Evolutionary conservation across 2,329 filamentous ascomycete genomes (phyloP), one percentile per base, ranked within the genome.

Genomic region (Penicillium sp.): DNA sequence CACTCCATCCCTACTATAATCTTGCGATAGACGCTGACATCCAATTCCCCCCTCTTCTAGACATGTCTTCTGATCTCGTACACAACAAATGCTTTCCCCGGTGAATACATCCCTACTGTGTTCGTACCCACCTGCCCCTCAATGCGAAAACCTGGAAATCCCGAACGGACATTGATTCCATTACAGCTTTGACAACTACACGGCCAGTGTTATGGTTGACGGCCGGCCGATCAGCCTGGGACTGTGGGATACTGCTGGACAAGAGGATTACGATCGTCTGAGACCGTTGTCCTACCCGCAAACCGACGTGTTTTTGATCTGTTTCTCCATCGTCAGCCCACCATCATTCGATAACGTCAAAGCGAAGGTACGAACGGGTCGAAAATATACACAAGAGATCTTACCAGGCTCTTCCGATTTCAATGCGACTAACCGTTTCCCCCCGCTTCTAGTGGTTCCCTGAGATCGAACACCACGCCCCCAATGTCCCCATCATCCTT

Each of bases 21-120:
- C 17, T 19, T 35, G 13, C 19, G 2, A 23, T n/a, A 31, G 21
- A 46, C 15, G 17, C 21, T 53, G 9, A 53, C 40, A 37, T 37
- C n/a, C 8, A 47, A 31, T 49, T 31, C 3, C 7, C 9, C n/a
- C n/a, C 15, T 12, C 19, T n/a, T 49, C 15, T 63, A 97, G 93
- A 99, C 94, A 84, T 99, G 94, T 83, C 88, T 99, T 60, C 88
- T 99, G 71, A 99, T 99, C 76, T 97, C 93, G 53, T 99, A 99
- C 82, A 97, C 94, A 64, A 99, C 94, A 64, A 99, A 97, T 82
- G 94, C 94, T 66, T 99, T 99, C 77, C 94, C 94, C n/a, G 94
- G 94, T 78, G 94, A 99, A 84, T 99, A 99, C 80, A 97, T 99
- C 70, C 94, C 94, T 67, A 99, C 94, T 70, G 94, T 99, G 75